Conservation (phyloP, 257 asterid genomes). For the Solanum sitiens region DNA sequence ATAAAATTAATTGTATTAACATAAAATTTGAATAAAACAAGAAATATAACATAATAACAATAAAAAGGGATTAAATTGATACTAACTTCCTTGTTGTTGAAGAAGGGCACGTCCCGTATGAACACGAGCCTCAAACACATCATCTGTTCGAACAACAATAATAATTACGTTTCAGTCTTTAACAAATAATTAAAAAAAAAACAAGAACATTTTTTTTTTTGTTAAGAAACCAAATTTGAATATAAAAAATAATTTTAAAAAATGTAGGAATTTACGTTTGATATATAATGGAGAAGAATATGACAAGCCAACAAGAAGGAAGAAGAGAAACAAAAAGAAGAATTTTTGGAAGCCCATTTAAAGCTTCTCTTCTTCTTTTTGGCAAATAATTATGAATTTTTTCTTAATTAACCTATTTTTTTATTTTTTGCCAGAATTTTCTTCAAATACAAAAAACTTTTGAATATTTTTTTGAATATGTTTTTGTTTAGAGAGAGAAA, state of each 20-base stretch:
- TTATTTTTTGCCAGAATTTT: not conserved
- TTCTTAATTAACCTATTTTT: not conserved
- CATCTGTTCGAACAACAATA: conserved; percentile 25
- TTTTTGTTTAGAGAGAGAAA: not conserved
- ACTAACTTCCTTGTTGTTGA: conserved; percentile 57
- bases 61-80: not conserved
- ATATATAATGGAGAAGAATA: conserved; percentile 55
- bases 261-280: conserved; percentile 26
- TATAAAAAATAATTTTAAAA: not conserved
- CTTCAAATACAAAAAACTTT: not conserved
- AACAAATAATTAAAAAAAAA: not conserved
- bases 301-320: conserved; percentile 38
- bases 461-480: not conserved
- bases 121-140: conserved; percentile 27
- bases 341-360: conserved; percentile 29
- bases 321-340: conserved; percentile 33
- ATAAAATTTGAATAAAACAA: not conserved
- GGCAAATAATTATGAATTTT: not conserved
- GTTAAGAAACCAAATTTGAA: not conserved
- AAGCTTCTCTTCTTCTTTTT: conserved; percentile 12
- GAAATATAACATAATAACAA: not conserved
- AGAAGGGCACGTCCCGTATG: conserved; percentile 62
- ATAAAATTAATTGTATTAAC: not conserved
- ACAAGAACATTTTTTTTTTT: not conserved
- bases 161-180: not conserved